These are phyloP conservation scores for Ceratobasidium sp. DNA, from an alignment of 1,284 basidiomycete genomes.

Conservation along the genomic window DNA sequence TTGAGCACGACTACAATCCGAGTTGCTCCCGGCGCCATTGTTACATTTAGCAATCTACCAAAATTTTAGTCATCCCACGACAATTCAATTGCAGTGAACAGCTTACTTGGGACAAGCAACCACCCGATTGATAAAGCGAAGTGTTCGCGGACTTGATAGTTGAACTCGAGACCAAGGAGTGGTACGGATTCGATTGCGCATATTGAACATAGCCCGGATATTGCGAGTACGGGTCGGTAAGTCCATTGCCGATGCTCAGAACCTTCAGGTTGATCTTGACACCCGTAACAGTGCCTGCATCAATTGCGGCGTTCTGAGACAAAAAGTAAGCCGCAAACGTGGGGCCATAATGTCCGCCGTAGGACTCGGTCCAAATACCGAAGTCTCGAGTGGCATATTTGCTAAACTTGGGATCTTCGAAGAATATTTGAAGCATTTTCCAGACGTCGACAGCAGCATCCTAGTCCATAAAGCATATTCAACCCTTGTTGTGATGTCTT, in stretches of 20 bases:
- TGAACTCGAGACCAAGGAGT: constrained; percentile 63
- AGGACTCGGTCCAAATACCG: constrained; percentile 75
- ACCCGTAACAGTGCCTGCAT: constrained; percentile 60
- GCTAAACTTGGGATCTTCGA: constrained; percentile 69
- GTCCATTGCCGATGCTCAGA: constrained; percentile 53
- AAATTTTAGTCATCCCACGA: background rate
- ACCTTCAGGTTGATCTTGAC: constrained; percentile 71
- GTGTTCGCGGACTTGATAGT: constrained; percentile 61
- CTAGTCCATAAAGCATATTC: constrained; percentile 53
- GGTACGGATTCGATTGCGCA: constrained; percentile 69
- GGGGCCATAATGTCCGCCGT: constrained; percentile 71
- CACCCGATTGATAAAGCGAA: constrained; percentile 62
- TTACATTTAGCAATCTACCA: constrained; percentile 41
- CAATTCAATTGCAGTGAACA: background rate
- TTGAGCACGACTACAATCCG: constrained; percentile 67
- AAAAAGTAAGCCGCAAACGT: constrained; percentile 71
- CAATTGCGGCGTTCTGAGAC: constrained; percentile 70
- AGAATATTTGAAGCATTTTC: constrained; percentile 74
- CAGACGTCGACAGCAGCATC: constrained; percentile 57
- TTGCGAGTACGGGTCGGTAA: constrained; percentile 67
- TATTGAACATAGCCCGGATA: constrained; percentile 71
- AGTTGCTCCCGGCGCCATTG: constrained; percentile 22
- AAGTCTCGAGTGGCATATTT: constrained; percentile 68
- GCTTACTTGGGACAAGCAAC: constrained; percentile 65
- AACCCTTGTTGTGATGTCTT: background rate